Base-by-base conservation (phyloP, 2,329 filamentous ascomycete species). In the Colletotrichum incanum region DNA sequence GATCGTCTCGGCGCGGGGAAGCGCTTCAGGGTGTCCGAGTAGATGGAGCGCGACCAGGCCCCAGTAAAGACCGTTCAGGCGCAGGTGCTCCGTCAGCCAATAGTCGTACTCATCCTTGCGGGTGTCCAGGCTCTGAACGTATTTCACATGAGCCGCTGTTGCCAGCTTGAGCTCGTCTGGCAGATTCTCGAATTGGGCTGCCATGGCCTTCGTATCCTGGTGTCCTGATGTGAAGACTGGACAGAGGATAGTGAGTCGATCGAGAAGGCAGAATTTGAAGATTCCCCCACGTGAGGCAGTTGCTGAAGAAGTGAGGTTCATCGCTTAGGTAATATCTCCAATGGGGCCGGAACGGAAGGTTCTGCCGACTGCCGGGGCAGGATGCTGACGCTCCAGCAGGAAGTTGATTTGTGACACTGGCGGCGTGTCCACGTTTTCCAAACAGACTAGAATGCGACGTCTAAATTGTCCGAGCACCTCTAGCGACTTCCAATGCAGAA, bases 61-160 rank as follows among this genome's bases (percentile, higher is more conserved):
- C 96, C 96, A 99, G 83, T 99, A 99, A 59, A 99, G 90, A 55
- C 96, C 96, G 81, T 96, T 98, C 70, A 99, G 89, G 73, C 96
- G 94, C 76, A 99, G 88, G 81, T 99, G 96, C 83, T 99, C 96
- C 18, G 96, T 99, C 80, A 98, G 88, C 93, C 96, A 98, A 86
- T 98, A 99, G 82, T 98, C 95, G 77, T 98, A 92, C 83, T 98
- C 94, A 86, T 98, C 95, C 85, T 93, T 95, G 80, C 93, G 92
- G 76, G 93, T 95, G 83, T 99, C 95, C 76, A 99, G 88, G 79
- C 93, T 94, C 83, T 97, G 94, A 76, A 99, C 94, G 82, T 98
- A 99, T 80, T 91, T 91, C 78, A 98, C 94, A 82, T 99, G 96
- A 28, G 88, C 86, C 9, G 86, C 86, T 7, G 84, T 84, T 61